Base-by-base conservation (phyloP, 1,284 basidiomycete genomes). In the Leccinum griseonigrum region DNA sequence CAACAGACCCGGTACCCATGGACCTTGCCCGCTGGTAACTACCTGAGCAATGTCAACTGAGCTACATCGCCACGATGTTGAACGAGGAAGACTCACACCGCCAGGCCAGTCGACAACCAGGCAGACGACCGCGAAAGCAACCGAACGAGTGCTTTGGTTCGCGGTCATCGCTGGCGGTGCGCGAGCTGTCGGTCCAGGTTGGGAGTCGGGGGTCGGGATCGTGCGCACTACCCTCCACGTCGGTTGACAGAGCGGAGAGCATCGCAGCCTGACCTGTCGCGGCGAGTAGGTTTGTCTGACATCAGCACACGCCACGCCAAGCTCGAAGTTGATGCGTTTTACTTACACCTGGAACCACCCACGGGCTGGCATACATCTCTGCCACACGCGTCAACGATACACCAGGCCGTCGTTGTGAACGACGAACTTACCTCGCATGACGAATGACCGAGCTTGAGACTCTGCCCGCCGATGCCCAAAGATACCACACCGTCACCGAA, bases 291-390 rank as follows among this genome's bases (percentile, higher is more conserved):
- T 34, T 22, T 10, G 2, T 29, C 54, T 6, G 2, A 46, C 2
- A 7, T 34, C 53, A 4, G 16, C 4, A 13, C n/a, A 11, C 1
- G 14, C 32, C 34, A 34, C 34, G 13, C 34, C 34, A 11, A 7
- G 8, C 4, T 7, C 0, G 26, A 6, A 22, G 11, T 40, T 6
- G 4, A 32, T n/a, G 29, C 28, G 4, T 0, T 43, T 22, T 36
- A 65, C 63, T 28, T 38, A 57, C 59, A 57, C 55, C 59, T n/a
- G 14, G 50, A 46, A 34, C 38, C 3, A 26, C 58, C 22, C 46
- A 38, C 9, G 8, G 38, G 38, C 18, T n/a, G 26, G 16, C 16
- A 3, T 10, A 7, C 1, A 18, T 16, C 34, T 28, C 59, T 63
- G 18, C 2, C 6, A 22, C 5, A 1, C 5, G 34, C 34, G 31